A percentile compares a stretch with the other conserved stretches of the same genome.
Evolutionary conservation across 73 alveolate species (phyloP).

Genomic region (Vitrella brassicaformis): DNA sequence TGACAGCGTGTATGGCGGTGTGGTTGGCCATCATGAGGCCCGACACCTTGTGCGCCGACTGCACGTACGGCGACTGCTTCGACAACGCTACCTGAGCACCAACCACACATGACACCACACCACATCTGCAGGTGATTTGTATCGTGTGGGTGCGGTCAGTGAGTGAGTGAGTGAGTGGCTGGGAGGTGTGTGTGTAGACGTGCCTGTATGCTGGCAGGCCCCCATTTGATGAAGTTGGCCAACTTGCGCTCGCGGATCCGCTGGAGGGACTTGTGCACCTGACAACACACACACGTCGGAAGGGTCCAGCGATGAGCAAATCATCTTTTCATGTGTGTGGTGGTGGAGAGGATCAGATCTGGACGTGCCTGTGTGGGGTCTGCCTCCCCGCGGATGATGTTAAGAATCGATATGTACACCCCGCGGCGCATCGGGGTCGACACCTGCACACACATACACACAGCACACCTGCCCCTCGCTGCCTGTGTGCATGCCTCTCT

Average conservation of each 20-base stretch:
- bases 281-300: background rate
- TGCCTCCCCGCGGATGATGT: constrained; percentile 97
- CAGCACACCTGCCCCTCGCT: constrained; percentile 16
- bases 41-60: constrained; percentile 76
- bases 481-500: too few species aligned
- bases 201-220: constrained; percentile 97
- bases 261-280: constrained; percentile 91
- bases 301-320: too few species aligned
- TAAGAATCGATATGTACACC: constrained; percentile 82
- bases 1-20: constrained; percentile 70
- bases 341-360: too few species aligned
- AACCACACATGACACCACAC: too few species aligned
- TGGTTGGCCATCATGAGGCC: constrained; percentile 99
- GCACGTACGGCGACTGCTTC: constrained; percentile 20
- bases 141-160: too few species aligned
- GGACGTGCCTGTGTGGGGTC: constrained; percentile 92
- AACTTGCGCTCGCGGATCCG: constrained; percentile 87
- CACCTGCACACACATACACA: constrained; percentile 9
- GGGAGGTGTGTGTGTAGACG: constrained; percentile 88
- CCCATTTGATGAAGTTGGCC: constrained; percentile 98
- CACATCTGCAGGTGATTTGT: too few species aligned
- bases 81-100: background rate
- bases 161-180: too few species aligned
- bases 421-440: constrained; percentile 56
- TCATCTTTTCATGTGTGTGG: too few species aligned